Conservation (phyloP, 371 early-diverging fungal genomes). For the Mucor ambiguus region DNA sequence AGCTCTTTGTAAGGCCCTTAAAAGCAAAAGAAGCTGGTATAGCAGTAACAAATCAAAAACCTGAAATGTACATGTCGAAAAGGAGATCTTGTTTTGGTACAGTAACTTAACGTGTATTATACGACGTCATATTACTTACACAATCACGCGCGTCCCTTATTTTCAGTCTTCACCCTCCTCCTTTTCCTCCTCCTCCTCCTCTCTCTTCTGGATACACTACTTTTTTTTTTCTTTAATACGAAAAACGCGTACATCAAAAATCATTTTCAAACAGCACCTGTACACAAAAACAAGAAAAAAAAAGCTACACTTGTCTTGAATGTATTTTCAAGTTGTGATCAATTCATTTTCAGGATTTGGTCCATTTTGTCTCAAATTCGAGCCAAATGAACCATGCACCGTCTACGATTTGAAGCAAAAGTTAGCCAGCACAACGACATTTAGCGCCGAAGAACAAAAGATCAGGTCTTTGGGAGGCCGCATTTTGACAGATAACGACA, state of each 20-base stretch:
- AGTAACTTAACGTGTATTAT: no score
- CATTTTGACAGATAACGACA: constrained; percentile 20
- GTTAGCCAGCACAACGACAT: constrained; percentile 10
- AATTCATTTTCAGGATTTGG: constrained; percentile 30
- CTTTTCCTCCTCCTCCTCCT: no score
- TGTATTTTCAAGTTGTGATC: constrained; percentile 28
- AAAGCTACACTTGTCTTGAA: background rate
- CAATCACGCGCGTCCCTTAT: no score
- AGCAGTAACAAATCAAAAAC: no score
- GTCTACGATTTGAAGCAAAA: constrained; percentile 20
- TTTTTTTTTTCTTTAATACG: no score
- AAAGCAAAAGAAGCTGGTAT: no score
- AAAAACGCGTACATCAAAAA: background rate
- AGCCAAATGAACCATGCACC: constrained; percentile 9
- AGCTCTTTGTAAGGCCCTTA: no score
- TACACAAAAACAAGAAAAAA: background rate
- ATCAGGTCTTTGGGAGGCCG: constrained; percentile 24
- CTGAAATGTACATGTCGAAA: no score
- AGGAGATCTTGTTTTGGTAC: no score
- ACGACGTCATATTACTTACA: no score
- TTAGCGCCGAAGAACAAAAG: constrained; percentile 19
- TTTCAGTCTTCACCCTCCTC: no score
- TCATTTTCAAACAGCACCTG: background rate
- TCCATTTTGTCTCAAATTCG: constrained; percentile 23
- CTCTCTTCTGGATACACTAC: no score